These are phyloP conservation scores for Citrus hindsii DNA, from an alignment of 345 rosid species.

Conservation along the genomic window DNA sequence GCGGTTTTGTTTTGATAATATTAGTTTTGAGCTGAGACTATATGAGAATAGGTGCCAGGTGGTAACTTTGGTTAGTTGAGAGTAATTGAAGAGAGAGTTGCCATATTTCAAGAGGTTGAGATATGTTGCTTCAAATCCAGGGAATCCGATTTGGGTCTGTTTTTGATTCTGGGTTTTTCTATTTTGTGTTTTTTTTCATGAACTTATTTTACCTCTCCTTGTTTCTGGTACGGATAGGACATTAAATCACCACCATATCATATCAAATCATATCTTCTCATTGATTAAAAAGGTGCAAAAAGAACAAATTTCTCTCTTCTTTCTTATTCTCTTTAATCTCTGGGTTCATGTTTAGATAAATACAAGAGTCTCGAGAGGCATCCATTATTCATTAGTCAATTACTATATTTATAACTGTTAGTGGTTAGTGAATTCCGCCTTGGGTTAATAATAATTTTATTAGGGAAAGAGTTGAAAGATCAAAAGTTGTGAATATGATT, in stretches of 20 bases:
- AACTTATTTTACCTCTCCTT: neutral
- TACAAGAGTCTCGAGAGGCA: constrained; percentile 15
- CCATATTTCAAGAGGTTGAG: constrained; percentile 35
- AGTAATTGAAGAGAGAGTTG: constrained; percentile 21
- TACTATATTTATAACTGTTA: neutral
- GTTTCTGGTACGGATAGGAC: neutral
- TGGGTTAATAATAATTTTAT: neutral
- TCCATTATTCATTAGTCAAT: neutral
- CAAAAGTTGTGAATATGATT: neutral
- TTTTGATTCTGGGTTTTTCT: constrained; percentile 24
- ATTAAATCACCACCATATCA: neutral
- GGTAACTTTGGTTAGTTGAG: constrained; percentile 32
- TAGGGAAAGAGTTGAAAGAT: too few relatives aligned
- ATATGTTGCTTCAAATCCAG: constrained; percentile 45
- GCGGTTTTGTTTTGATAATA: neutral
- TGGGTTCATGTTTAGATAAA: neutral
- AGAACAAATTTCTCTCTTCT: neutral
- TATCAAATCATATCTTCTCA: neutral
- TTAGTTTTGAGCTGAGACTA: neutral
- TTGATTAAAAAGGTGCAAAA: neutral
- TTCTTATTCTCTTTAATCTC: neutral
- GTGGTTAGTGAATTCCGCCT: neutral
- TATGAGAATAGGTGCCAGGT: neutral
- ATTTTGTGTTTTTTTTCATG: constrained; percentile 17
- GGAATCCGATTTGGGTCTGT: constrained; percentile 25